Evolutionary conservation across 192 early-diverging fungal genomes (phyloP).

Genomic region (Funneliformis mosseae): DNA sequence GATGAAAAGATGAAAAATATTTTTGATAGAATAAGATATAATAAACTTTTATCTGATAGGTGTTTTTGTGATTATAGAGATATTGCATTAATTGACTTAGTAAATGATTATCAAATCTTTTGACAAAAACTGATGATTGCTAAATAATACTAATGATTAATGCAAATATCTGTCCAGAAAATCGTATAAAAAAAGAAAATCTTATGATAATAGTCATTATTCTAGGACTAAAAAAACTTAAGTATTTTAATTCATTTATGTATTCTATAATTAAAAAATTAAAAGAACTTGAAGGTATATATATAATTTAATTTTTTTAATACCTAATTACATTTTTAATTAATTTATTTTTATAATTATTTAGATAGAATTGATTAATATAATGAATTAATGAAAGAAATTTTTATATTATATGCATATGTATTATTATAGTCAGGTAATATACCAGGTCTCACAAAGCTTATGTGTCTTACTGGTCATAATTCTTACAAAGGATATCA

Average conservation of each 20-base stretch:
- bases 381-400: conserved; percentile 1
- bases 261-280: background rate
- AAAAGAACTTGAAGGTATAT: background rate
- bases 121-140: conserved; percentile 5
- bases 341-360: background rate
- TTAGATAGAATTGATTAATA: background rate
- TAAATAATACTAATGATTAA: background rate
- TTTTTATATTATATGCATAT: background rate
- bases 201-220: background rate
- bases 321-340: background rate
- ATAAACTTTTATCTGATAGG: too few species aligned
- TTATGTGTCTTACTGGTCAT: conserved; percentile 14
- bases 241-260: conserved; percentile 14
- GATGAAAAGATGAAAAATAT: too few species aligned
- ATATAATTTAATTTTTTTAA: background rate
- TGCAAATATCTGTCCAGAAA: conserved; percentile 1
- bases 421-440: background rate
- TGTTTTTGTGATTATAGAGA: too few species aligned
- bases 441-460: background rate
- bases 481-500: background rate
- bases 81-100: too few species aligned
- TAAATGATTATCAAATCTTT: conserved; percentile 17
- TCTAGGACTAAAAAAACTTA: background rate
- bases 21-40: too few species aligned
- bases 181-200: conserved; percentile 6